These are phyloP conservation scores for Cryptosporidium ubiquitum DNA, from an alignment of 169 alveolate genomes.

Conservation along the genomic window DNA sequence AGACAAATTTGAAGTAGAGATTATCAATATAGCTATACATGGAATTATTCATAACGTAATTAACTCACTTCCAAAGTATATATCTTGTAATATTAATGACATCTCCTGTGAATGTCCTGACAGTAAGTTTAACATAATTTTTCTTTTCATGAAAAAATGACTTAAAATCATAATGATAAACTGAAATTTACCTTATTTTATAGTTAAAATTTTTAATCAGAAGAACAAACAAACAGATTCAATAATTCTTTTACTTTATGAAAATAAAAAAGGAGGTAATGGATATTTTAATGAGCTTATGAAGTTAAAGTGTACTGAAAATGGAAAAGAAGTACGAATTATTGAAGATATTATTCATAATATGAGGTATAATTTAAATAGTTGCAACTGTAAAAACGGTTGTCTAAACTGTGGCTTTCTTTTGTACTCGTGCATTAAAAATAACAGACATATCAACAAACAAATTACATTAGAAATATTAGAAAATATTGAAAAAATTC, in stretches of 20 bases:
- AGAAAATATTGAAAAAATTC: slow-evolving; percentile 8
- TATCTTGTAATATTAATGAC: slow-evolving; percentile 28
- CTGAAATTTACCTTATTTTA: neutral
- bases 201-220: slow-evolving; percentile 26
- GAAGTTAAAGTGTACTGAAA: neutral
- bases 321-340: neutral
- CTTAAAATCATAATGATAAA: neutral
- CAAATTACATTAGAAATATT: slow-evolving; percentile 21
- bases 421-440: slow-evolving; percentile 38
- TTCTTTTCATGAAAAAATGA: neutral
- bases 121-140: slow-evolving; percentile 43
- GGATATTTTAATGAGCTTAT: slow-evolving; percentile 45
- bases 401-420: slow-evolving; percentile 58
- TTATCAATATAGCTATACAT: slow-evolving; percentile 54
- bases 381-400: slow-evolving; percentile 39
- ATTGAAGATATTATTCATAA: slow-evolving; percentile 19
- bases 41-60: slow-evolving; percentile 37
- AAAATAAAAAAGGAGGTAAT: slow-evolving; percentile 55
- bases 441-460: slow-evolving; percentile 43
- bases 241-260: slow-evolving; percentile 26
- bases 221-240: slow-evolving; percentile 13
- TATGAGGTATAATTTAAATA: neutral
- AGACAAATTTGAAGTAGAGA: slow-evolving; percentile 8
- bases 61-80: slow-evolving; percentile 41
- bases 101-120: slow-evolving; percentile 69